Evolutionary conservation across 805 yeast genomes (phyloP).

Genomic region (Priceomyces fermenticarens): DNA sequence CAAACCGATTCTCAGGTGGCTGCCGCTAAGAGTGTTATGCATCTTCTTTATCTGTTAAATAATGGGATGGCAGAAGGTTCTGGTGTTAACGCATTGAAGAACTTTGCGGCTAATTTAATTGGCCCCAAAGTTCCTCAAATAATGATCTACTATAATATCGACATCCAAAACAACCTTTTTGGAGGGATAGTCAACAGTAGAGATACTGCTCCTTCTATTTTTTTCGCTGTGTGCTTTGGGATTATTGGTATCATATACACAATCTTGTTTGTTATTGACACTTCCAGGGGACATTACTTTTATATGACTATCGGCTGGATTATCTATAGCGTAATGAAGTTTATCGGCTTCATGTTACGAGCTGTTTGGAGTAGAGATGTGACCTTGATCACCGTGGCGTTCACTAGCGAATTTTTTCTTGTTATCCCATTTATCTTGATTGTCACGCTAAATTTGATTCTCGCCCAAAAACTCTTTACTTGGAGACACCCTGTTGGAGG

Average conservation of each 20-base stretch:
- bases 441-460: constrained; percentile 55
- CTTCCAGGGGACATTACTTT: constrained; percentile 57
- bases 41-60: constrained; percentile 16
- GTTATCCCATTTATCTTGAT: constrained; percentile 55
- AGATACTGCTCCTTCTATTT: constrained; percentile 58
- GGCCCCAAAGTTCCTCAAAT: constrained; percentile 38
- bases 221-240: constrained; percentile 52
- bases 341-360: constrained; percentile 59
- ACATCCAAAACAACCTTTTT: constrained; percentile 49
- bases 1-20: no score
- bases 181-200: constrained; percentile 56
- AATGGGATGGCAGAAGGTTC: constrained; percentile 27
- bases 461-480: constrained; percentile 71
- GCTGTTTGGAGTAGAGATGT: constrained; percentile 55
- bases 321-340: constrained; percentile 48
- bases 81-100: constrained; percentile 18
- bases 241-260: constrained; percentile 46
- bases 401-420: constrained; percentile 54
- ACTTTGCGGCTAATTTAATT: constrained; percentile 24
- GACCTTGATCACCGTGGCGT: constrained; percentile 43
- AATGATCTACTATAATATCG: constrained; percentile 33
- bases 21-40: no score
- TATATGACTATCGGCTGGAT: constrained; percentile 51
- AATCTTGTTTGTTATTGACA: constrained; percentile 46
- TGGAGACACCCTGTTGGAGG: constrained; percentile 78